Evolutionary conservation across 1,284 basidiomycete genomes (phyloP), one percentile per base, ranked within the genome.

Genomic region (Trametes hirsuta): DNA sequence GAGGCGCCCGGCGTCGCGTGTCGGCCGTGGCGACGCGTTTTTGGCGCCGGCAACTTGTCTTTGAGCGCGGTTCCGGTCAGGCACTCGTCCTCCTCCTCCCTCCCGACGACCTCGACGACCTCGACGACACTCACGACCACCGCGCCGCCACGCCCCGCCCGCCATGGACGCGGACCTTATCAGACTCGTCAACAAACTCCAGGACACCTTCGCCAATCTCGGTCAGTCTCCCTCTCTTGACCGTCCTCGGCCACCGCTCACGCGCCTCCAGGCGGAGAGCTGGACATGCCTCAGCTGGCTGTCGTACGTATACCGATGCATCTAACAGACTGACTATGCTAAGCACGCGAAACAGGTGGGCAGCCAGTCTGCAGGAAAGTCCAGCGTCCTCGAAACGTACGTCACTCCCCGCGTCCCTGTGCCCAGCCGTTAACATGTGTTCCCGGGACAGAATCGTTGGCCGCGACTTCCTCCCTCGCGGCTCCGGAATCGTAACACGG

Each of bases 151-250:
- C 12, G 15, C 44, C 18, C 58, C 53, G 55, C 49, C 74, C 74
- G 83, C 67, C 65, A 94, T 96, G 94, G 94, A 97, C 76, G 86
- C 90, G 53, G 95, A 98, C 76, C 87, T 98, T 68, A 99, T 98
- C 70, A 89, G 91, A 69, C 86, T 98, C 24, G 97, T 98, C 54
- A 98, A 98, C 81, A 92, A 91, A 79, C 89, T 99, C 48, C 97
- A 98, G 78, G 91, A 93, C 69, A 93, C 90, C 55, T 93, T 93
- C 77, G 84, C 81, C 73, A 92, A 92, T 71, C 83, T 93, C 56
- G 90, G 91, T 90, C 62, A 66, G 87, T 79, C 52, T 47, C 22
- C 15, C 6, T 25, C 47, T 30, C 41, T 24, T 47, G 36, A 18
- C 39, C 49, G 53, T 47, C 50, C 55, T 50, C 58, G 45, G 51